Conservation (phyloP, 768 basidiomycete species). For the Tricholomella constricta region DNA sequence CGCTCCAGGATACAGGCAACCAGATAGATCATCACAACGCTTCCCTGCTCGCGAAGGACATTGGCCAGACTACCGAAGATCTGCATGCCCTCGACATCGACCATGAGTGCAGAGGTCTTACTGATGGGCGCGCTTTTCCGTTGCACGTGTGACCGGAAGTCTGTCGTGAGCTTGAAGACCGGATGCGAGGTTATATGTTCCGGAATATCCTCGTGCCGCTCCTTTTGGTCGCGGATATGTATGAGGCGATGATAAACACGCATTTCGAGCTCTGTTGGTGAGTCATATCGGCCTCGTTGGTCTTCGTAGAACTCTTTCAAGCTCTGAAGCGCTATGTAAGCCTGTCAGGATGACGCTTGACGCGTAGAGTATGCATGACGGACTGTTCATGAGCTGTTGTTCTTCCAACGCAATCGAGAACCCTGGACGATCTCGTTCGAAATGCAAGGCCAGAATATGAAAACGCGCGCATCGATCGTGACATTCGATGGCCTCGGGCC, state of each 20-base stretch:
- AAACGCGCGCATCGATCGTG: conserved; percentile 94
- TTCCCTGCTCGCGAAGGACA: conserved; percentile 66
- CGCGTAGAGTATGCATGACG: conserved; percentile 28
- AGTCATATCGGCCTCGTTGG: conserved; percentile 63
- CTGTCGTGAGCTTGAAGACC: conserved; percentile 79
- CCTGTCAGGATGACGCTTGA: background rate
- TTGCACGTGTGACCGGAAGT: conserved; percentile 81
- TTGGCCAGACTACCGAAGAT: conserved; percentile 65
- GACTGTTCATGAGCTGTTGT: conserved; percentile 91
- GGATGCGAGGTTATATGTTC: conserved; percentile 66
- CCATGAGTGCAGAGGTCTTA: conserved; percentile 63
- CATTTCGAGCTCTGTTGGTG: conserved; percentile 92
- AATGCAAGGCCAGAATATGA: conserved; percentile 83
- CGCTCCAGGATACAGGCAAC: conserved; percentile 87
- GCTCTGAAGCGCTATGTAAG: conserved; percentile 74
- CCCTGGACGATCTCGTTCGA: conserved; percentile 52
- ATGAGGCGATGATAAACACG: conserved; percentile 92
- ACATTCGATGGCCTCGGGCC: conserved; percentile 78
- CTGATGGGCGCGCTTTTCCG: conserved; percentile 72
- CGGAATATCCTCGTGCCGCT: conserved; percentile 76
- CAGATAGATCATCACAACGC: conserved; percentile 77
- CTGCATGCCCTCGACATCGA: conserved; percentile 66
- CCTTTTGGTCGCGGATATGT: conserved; percentile 84
- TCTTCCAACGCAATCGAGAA: conserved; percentile 77
- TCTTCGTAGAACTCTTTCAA: conserved; percentile 94